Base-by-base conservation (phyloP, 2,329 filamentous ascomycete genomes). In the Colletotrichum liaoningense region DNA sequence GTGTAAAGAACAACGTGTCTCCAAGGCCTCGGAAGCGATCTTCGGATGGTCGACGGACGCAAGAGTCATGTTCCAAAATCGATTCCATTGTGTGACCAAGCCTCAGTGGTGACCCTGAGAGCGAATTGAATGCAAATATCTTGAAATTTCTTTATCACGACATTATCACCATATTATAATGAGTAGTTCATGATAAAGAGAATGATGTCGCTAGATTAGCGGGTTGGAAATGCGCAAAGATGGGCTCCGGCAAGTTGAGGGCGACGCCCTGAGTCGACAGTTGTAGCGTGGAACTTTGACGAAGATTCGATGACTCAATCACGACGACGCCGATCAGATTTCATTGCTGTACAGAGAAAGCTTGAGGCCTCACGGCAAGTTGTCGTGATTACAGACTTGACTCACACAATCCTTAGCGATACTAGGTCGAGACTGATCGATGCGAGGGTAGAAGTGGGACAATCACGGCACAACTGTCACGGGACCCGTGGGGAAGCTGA, bases 361-460 rank as follows among this genome's bases (percentile, higher is more conserved):
- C 8, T 46, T 22, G 9, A 22, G 12, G 42, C 12, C 9, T 22
- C 26, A 16, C 28, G 30, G 59, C 33, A 14, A 52, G 16, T 33
- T 22, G 5, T 38, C 54, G 35, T 54, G 26, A 57, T 72, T n/a
- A 8, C 4, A 30, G 30, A 14, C 33, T 64, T 68, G 65, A 69
- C 58, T 72, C 66, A 73, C 42, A 16, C 33, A 22, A 59, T 24
- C 5, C 16, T 11, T 30, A 33, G 52, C 28, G 11, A 24, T n/a
- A 28, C 59, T 30, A 33, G 55, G 26, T 59, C 70, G 59, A 70
- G 66, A 73, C 67, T 62, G 55, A 35, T 70, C 60, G 55, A 62
- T 28, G 24, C 22, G 22, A 26, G 28, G 24, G 56, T 49, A 26
- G 12, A 28, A 26, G 55, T 46, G 46, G 28, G 16, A 28, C 26